Percentiles rank a stretch among this genome's conserved stretches.
These are phyloP conservation scores for Leccinum subgranulosum DNA, from an alignment of 768 basidiomycete species.

Conservation along the genomic window DNA sequence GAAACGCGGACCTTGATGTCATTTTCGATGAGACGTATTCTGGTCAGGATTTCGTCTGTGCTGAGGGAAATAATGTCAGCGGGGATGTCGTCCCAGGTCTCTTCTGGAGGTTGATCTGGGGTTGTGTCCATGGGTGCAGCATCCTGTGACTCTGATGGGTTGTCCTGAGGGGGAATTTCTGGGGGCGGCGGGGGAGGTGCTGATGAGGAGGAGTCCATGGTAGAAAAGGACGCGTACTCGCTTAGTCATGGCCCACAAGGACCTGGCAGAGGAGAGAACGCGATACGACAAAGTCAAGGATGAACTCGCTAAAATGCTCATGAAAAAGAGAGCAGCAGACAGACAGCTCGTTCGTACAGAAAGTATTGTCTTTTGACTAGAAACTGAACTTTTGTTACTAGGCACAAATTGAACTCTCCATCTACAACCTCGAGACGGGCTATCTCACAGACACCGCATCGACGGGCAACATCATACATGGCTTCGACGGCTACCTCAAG, in stretches of 20 bases:
- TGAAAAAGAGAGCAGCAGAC: conserved; percentile 73
- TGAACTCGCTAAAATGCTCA: conserved; percentile 69
- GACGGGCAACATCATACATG: conserved; percentile 85
- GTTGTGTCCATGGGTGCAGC: conserved; percentile 66
- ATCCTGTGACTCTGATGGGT: conserved; percentile 46
- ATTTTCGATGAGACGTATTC: conserved; percentile 92
- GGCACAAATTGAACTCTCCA: conserved; percentile 76
- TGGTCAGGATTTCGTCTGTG: conserved; percentile 85
- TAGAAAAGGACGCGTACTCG: conserved; percentile 21
- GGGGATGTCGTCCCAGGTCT: conserved; percentile 90
- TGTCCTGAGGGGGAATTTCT: conserved; percentile 40
- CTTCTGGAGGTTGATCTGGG: conserved; percentile 66
- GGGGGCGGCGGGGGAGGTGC: conserved; percentile 43
- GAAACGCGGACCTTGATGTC: conserved; percentile 75
- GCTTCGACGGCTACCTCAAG: conserved; percentile 85
- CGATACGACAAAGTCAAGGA: conserved; percentile 72
- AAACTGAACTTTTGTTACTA: conserved; percentile 26
- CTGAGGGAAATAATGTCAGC: conserved; percentile 75
- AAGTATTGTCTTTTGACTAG: background rate
- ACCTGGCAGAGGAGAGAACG: conserved; percentile 53
- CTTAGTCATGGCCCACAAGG: conserved; percentile 37
- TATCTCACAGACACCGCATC: conserved; percentile 80
- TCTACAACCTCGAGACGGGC: conserved; percentile 71
- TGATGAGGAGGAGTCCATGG: conserved; percentile 55
- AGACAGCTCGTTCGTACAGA: conserved; percentile 61